Conservation (phyloP, 768 basidiomycete genomes). For the Podaxis sp. region DNA sequence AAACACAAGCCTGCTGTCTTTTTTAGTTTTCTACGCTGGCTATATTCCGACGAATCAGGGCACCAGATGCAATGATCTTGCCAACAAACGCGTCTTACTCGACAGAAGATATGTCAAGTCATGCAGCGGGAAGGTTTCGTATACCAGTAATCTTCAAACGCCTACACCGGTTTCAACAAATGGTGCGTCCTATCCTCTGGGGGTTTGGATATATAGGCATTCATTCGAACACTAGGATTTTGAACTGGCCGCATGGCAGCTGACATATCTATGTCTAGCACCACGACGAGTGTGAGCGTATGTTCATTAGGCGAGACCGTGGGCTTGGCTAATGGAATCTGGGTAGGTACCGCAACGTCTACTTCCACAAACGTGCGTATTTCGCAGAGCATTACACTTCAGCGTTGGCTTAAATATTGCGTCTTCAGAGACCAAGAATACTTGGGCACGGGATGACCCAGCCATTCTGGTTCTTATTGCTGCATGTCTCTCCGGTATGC, state of each 20-base stretch:
- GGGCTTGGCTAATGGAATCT: conserved; percentile 6
- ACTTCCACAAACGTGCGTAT: conserved; percentile 89
- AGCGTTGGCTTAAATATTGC: background rate
- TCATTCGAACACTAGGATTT: conserved; percentile 63
- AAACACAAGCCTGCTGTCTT: conserved; percentile 4
- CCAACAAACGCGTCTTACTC: conserved; percentile 34
- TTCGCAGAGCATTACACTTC: background rate
- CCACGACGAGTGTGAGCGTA: conserved; percentile 80
- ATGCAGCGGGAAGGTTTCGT: conserved; percentile 6
- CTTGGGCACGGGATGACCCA: conserved; percentile 97
- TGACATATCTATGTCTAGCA: conserved; percentile 89
- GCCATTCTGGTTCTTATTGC: conserved; percentile 87
- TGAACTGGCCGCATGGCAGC: conserved; percentile 93
- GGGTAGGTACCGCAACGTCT: conserved; percentile 87
- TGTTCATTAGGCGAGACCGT: conserved; percentile 6
- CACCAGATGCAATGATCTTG: conserved; percentile 34
- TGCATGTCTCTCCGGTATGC: conserved; percentile 69
- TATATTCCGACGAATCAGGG: conserved; percentile 30
- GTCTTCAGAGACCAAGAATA: conserved; percentile 86
- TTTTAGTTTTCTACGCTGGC: conserved; percentile 28
- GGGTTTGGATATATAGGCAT: background rate
- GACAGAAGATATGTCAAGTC: conserved; percentile 28
- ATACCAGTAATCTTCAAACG: conserved; percentile 79
- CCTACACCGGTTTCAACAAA: conserved; percentile 78
- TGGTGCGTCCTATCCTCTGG: conserved; percentile 45